Percentiles rank a stretch among this genome's conserved stretches.
phyloP scores from a whole-genome alignment of 2,329 filamentous ascomycete species.

The Thielaviopsis populi region DNA sequence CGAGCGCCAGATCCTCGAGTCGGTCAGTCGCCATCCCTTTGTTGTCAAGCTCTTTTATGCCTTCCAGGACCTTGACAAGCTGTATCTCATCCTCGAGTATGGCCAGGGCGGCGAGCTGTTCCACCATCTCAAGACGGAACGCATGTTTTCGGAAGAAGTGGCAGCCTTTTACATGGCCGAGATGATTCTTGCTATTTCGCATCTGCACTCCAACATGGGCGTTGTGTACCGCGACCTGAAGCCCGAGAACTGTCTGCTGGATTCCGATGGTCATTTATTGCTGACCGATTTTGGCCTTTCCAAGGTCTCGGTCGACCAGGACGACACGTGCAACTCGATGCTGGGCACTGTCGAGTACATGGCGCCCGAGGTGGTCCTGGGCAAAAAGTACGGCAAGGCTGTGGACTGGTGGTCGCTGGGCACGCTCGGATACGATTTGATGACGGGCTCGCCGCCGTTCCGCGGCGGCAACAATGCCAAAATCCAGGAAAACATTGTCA shows the following conservation, averaged over 20 bases:
- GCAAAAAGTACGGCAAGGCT: constrained; percentile 78
- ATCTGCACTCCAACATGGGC: constrained; percentile 80
- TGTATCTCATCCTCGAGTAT: constrained; percentile 95
- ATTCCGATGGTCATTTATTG: constrained; percentile 79
- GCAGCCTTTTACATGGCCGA: constrained; percentile 98
- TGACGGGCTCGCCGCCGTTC: constrained; percentile 87
- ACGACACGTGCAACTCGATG: constrained; percentile 68
- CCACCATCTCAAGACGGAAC: constrained; percentile 81
- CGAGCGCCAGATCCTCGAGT: constrained; percentile 86
- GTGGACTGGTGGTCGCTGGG: constrained; percentile 99
- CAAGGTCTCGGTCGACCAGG: constrained; percentile 68
- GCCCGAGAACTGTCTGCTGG: constrained; percentile 91
- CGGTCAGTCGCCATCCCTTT: constrained; percentile 90
- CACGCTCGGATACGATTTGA: constrained; percentile 77
- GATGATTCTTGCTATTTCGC: constrained; percentile 85
- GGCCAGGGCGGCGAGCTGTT: constrained; percentile 95
- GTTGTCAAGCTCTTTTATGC: constrained; percentile 97
- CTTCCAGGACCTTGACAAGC: constrained; percentile 94
- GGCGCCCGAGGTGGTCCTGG: constrained; percentile 86
- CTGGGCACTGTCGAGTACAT: constrained; percentile 97
- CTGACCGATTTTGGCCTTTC: constrained; percentile 94
- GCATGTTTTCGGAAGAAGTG: constrained; percentile 83
- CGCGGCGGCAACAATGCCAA: constrained; percentile 81
- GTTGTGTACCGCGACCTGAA: constrained; percentile 96
- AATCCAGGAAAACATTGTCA: constrained; percentile 89